Evolutionary conservation across 129 eudicot genomes (phyloP), one percentile per base, ranked within the genome.

Genomic region (Gnaphalium uliginosum): DNA sequence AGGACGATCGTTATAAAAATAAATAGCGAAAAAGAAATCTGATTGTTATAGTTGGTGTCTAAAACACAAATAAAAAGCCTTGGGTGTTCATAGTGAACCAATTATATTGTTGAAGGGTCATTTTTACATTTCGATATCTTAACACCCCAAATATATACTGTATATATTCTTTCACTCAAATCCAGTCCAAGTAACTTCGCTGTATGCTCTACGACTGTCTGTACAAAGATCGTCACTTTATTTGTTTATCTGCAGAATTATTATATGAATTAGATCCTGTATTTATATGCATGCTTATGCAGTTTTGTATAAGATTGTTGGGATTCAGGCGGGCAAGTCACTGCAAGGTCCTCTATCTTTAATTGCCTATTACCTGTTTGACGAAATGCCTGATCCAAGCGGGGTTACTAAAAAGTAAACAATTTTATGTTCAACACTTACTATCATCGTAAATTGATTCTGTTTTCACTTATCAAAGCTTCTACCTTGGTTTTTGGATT

Each of bases 341-440:
- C 14, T n/a, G 4, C 8, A 23, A 53, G 61, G 30, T n/a, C 71
- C 21, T 33, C 0, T 24, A 21, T 18, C 66, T 72, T 14, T 19
- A 5, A 15, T 65, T 79, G 78, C 78, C 51, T 2, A 67, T 37
- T 13, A 77, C 0, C 25, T 82, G 82, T 82, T 82, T 14, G 85
- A 77, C 73, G 39, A 77, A 82, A 77, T 73, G 79, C 11, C 77
- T 74, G 71, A 57, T 8, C 65, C 64, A 61, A 68, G 17, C n/a
- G 79, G 18, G 29, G 65, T 46, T 60, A 51, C 37, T 61, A 30
- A 61, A 53, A 41, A 6, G 6, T 46, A 25, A 32, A 56, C 51
- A 37, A 65, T 14, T 14, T 1, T 15, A 15, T n/a, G 33, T 33
- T 61, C 60, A 50, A 51, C 26, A n/a, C 8, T 79, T 7, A 26